A percentile compares a stretch with the other conserved stretches of the same genome.
phyloP scores from a whole-genome alignment of 148 eudicot species.

The Cornus suecica region DNA sequence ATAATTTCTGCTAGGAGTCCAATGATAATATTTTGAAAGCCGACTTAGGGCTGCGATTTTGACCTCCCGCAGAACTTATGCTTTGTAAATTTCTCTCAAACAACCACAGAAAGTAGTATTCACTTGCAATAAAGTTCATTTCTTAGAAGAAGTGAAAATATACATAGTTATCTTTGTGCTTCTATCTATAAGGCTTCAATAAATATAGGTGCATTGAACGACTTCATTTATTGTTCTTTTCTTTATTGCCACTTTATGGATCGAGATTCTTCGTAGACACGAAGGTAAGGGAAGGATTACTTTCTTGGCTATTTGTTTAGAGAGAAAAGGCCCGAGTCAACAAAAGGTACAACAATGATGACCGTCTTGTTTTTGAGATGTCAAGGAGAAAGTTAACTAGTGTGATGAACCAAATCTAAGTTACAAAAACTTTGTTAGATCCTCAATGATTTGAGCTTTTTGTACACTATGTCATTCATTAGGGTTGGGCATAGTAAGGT shows the following conservation, averaged over 20 bases:
- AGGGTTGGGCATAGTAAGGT: too few relatives aligned
- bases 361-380: neutral
- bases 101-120: conserved; percentile 73
- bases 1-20: too few relatives aligned
- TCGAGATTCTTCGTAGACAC: neutral
- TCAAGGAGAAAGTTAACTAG: neutral
- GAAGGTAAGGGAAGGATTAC: neutral
- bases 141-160: neutral
- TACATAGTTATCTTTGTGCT: neutral
- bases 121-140: conserved; percentile 5
- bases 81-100: conserved; percentile 72
- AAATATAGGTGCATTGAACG: neutral
- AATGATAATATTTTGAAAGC: conserved; percentile 75
- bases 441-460: neutral
- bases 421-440: neutral
- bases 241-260: neutral
- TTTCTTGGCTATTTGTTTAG: neutral
- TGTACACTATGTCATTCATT: neutral
- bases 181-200: neutral
- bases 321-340: neutral
- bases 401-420: neutral
- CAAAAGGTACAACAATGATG: neutral
- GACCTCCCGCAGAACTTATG: conserved; percentile 76
- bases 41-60: conserved; percentile 69
- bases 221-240: neutral